Conservation (phyloP, 208 protist genomes). For the Strigomonas galati region DNA sequence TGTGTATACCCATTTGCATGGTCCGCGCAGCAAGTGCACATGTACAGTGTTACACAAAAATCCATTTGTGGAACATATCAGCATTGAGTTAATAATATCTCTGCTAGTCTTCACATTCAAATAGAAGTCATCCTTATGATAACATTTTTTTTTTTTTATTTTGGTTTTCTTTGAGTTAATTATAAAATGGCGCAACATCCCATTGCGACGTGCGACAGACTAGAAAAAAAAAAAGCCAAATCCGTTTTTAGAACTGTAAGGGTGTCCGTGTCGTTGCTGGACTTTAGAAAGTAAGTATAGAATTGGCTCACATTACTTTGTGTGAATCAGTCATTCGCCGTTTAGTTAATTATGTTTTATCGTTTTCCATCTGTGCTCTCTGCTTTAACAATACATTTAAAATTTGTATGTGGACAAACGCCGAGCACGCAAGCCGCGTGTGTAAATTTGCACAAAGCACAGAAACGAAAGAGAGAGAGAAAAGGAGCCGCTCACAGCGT, state of each 20-base stretch:
- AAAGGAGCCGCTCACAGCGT: background rate
- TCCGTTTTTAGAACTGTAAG: background rate
- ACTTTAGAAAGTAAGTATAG: background rate
- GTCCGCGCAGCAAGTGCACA: background rate
- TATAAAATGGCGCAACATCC: background rate
- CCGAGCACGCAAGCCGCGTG: no score
- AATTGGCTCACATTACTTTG: background rate
- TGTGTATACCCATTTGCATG: background rate
- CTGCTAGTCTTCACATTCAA: background rate
- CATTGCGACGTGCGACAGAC: constrained; percentile 17
- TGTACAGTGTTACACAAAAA: background rate
- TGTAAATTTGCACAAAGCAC: background rate
- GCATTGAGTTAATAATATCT: background rate
- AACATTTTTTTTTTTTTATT: no score
- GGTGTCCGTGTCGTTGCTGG: no score
- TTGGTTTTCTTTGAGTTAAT: no score
- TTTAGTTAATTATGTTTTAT: background rate
- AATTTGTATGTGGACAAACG: background rate
- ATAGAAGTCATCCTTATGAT: constrained; percentile 12
- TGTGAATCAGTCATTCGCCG: background rate
- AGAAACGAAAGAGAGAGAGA: background rate
- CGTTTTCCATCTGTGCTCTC: background rate
- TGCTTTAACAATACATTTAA: background rate
- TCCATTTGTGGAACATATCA: background rate
- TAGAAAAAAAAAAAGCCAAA: constrained; percentile 7